phyloP scores from a whole-genome alignment of 768 basidiomycete genomes.

The Hortiboletus campestris region DNA sequence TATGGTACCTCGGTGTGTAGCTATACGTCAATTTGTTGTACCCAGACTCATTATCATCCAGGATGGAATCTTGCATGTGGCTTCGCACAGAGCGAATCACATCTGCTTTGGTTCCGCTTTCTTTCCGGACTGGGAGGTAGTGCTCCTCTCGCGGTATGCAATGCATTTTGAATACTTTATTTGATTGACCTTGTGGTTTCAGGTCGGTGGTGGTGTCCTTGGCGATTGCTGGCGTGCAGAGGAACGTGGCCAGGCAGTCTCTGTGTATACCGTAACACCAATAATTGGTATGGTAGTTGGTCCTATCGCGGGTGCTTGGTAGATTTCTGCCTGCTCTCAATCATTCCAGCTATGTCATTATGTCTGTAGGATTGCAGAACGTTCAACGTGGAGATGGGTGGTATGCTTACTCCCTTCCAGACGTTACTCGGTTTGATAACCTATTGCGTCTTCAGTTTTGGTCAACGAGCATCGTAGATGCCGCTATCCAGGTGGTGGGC shows the following conservation, averaged over 20 bases:
- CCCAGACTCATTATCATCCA: slow-evolving; percentile 13
- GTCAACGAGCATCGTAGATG: slow-evolving; percentile 61
- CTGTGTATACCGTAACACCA: slow-evolving; percentile 64
- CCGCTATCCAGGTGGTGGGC: slow-evolving; percentile 51
- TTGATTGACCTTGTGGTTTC: background rate
- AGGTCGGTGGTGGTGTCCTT: slow-evolving; percentile 67
- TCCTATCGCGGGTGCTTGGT: slow-evolving; percentile 63
- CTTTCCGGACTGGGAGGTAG: slow-evolving; percentile 71
- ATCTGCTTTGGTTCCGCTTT: slow-evolving; percentile 70
- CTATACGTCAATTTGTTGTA: background rate
- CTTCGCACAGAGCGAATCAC: slow-evolving; percentile 55
- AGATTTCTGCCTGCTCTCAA: slow-evolving; percentile 1
- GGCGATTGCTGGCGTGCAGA: slow-evolving; percentile 60
- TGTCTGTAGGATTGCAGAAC: slow-evolving; percentile 48
- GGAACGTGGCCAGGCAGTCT: slow-evolving; percentile 61
- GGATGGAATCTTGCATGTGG: slow-evolving; percentile 66
- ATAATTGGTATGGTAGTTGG: slow-evolving; percentile 66
- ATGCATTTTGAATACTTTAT: background rate
- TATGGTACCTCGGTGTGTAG: slow-evolving; percentile 58
- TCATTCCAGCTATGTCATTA: background rate
- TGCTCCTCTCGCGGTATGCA: slow-evolving; percentile 53
- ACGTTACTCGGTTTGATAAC: background rate
- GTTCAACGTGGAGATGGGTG: slow-evolving; percentile 72
- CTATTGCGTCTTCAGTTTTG: slow-evolving; percentile 47
- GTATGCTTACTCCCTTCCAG: slow-evolving; percentile 32